Base-by-base conservation (phyloP, 768 basidiomycete species). In the Galerina sulciceps region DNA sequence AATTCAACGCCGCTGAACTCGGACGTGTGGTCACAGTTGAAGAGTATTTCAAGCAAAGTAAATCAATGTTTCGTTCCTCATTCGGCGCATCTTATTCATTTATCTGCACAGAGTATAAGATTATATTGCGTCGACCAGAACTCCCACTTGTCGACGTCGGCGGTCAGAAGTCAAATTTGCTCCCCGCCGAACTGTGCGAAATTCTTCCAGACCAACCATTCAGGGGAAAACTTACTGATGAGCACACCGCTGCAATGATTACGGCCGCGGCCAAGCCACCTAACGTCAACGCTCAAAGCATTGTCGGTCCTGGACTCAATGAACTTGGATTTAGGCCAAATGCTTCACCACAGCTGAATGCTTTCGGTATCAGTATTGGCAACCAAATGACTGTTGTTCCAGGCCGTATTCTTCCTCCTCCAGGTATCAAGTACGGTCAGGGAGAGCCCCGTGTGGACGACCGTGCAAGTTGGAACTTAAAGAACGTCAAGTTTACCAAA, bases 401-500 rank as follows among this genome's bases (percentile, higher is more conserved):
- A 3, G 88, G 79, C 4, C 84, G 92, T 37, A 82, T 89, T 43
- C 82, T 94, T 1, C 77, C 81, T 0, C 67, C 85, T 1, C 93
- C 92, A 0, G 70, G 66, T 4, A 74, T 93, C 63, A 78, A 76
- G 45, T 94, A 94, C 62, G 86, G 84, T 50, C 59, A 51, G 65
- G 78, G 67, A 67, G 74, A 53, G 43, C 77, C 71, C 53, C 70
- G 50, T 49, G 69, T 81, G n/a, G 84, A 91, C 55, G 81, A 78
- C 34, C 81, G 84, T n/a, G 93, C 89, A 0, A 84, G 85, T 63
- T 94, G 92, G 92, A 94, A 93, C 61, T 75, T 93, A 57, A 81
- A 82, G 46, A 78, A 80, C 43, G 80, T 89, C 64, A 84, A 81
- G 63, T 93, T 93, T 65, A 74, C 83, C 2, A 72, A 68, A 22